phyloP scores from a whole-genome alignment of 1,284 basidiomycete genomes.

The Naganishia liquefaciens region DNA sequence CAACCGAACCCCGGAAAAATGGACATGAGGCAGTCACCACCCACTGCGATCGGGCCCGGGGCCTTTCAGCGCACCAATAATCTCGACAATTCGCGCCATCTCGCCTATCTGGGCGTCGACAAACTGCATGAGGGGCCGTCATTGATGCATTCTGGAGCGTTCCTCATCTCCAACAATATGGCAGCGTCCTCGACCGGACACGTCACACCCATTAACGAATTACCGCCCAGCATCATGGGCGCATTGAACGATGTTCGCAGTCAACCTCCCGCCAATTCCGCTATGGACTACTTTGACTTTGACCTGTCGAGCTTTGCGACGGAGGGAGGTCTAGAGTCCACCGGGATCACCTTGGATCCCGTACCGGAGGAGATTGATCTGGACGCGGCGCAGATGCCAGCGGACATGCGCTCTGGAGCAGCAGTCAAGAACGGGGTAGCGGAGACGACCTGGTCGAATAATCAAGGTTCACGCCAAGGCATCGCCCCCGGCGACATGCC shows the following conservation, averaged over 20 bases:
- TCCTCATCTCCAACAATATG: conserved; percentile 27
- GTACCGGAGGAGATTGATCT: background rate
- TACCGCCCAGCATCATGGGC: conserved; percentile 20
- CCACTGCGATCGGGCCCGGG: conserved; percentile 7
- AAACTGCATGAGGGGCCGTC: background rate
- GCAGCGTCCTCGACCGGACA: conserved; percentile 8
- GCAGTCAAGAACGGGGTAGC: too few species aligned
- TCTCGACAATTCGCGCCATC: background rate
- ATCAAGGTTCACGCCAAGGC: background rate
- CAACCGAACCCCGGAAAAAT: background rate
- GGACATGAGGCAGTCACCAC: background rate
- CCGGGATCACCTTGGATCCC: conserved; percentile 8
- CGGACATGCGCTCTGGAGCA: too few species aligned
- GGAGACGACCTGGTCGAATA: conserved; percentile 9
- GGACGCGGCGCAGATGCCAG: too few species aligned
- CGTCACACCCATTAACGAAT: conserved; percentile 20
- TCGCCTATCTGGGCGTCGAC: background rate
- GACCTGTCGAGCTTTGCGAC: conserved; percentile 26
- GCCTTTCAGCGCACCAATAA: background rate
- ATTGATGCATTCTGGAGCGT: conserved; percentile 16
- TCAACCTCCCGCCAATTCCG: background rate
- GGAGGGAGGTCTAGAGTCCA: conserved; percentile 8
- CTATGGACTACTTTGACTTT: conserved; percentile 30
- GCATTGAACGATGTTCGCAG: background rate
- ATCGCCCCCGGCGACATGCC: background rate